A percentile compares a stretch with the other conserved stretches of the same genome.
phyloP scores from a whole-genome alignment of 305 asterid species.

The Fraxinus platypoda region DNA sequence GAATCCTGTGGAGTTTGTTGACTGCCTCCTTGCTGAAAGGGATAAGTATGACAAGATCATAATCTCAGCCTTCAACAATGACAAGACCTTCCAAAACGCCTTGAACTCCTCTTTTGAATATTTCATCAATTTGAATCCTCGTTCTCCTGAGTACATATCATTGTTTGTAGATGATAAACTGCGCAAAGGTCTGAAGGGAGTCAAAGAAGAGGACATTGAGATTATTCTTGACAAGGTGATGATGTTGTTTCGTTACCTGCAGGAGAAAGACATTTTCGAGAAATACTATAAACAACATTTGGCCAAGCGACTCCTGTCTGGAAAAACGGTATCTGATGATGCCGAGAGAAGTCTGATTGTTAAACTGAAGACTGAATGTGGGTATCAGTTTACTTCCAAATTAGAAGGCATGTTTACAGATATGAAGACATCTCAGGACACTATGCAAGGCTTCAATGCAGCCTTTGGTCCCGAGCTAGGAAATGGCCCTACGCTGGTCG shows the following conservation, averaged over 20 bases:
- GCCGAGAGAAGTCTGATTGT: conserved; percentile 57
- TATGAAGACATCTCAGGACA: conserved; percentile 57
- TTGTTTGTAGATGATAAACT: conserved; percentile 53
- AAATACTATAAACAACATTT: conserved; percentile 58
- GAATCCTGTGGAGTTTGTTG: conserved; percentile 53
- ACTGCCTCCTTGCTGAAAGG: conserved; percentile 39
- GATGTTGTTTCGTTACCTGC: conserved; percentile 55
- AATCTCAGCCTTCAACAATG: conserved; percentile 41
- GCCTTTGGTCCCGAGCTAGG: conserved; percentile 34
- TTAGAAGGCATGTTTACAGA: conserved; percentile 61
- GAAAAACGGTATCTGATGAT: conserved; percentile 50
- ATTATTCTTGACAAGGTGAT: conserved; percentile 51
- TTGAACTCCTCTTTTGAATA: conserved; percentile 50
- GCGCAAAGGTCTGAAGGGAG: conserved; percentile 52
- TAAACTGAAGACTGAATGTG: conserved; percentile 58
- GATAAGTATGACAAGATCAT: conserved; percentile 51
- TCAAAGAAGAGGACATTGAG: conserved; percentile 55
- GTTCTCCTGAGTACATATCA: conserved; percentile 53
- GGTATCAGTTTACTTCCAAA: conserved; percentile 57
- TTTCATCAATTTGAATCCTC: conserved; percentile 50
- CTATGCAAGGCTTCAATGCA: conserved; percentile 48
- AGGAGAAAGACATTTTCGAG: conserved; percentile 60
- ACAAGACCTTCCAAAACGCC: conserved; percentile 55
- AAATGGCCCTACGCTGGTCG: conserved; percentile 37
- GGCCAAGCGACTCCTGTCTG: conserved; percentile 53